Evolutionary conservation across 352 stramenopile species (phyloP).

Genomic region (Aphanomyces invadans): DNA sequence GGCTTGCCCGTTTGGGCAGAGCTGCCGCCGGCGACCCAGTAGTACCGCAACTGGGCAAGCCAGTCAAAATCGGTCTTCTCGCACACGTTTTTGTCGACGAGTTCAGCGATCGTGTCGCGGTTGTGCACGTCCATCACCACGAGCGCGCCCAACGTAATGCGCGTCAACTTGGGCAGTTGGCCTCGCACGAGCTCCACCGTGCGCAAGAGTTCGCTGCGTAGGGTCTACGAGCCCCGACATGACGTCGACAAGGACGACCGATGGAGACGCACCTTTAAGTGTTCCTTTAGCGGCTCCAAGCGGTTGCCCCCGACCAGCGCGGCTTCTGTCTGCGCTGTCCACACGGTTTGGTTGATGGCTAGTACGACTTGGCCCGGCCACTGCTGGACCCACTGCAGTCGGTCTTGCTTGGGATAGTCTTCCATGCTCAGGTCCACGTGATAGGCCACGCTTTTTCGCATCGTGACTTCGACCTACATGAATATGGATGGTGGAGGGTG

Average conservation of each 20-base stretch:
- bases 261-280: conserved; percentile 36
- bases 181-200: conserved; percentile 89
- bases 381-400: conserved; percentile 85
- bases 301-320: conserved; percentile 36
- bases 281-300: conserved; percentile 41
- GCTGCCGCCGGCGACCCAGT: conserved; percentile 75
- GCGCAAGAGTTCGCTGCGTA: conserved; percentile 69
- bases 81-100: conserved; percentile 71
- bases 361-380: conserved; percentile 92
- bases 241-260: conserved; percentile 1
- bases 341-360: conserved; percentile 89
- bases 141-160: conserved; percentile 85
- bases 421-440: conserved; percentile 78
- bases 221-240: conserved; percentile 28
- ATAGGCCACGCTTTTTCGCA: conserved; percentile 74
- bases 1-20: conserved; percentile 86
- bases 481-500: neutral
- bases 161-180: conserved; percentile 88
- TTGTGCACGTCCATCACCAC: conserved; percentile 96
- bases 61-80: conserved; percentile 89
- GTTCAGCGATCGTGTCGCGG: conserved; percentile 87
- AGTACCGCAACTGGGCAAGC: conserved; percentile 90
- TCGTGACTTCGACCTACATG: conserved; percentile 49
- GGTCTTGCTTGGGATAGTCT: conserved; percentile 82
- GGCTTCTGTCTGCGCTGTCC: conserved; percentile 80